Conservation (phyloP, 805 yeast genomes). For the Monosporozyma unispora region DNA sequence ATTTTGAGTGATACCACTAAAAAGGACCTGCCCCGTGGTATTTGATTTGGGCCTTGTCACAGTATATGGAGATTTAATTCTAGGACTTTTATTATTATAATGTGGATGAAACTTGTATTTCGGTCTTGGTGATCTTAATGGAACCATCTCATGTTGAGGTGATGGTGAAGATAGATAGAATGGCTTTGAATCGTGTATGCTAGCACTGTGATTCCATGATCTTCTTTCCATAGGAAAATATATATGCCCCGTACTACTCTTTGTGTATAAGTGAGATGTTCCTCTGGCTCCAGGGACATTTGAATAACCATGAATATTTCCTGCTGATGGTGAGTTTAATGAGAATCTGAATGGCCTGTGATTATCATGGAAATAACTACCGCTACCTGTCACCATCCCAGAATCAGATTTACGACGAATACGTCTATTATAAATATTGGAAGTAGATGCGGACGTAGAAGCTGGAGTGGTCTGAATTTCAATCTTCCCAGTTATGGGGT, state of each 20-base stretch:
- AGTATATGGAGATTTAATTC: background rate
- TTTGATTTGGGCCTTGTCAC: conserved; percentile 2
- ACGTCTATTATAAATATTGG: background rate
- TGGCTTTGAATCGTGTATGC: background rate
- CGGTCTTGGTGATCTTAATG: background rate
- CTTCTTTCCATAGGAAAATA: conserved; percentile 6
- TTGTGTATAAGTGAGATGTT: conserved; percentile 7
- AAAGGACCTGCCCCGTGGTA: background rate
- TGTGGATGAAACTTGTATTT: background rate
- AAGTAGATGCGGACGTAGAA: background rate
- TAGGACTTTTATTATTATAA: background rate
- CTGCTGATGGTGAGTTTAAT: conserved; percentile 13
- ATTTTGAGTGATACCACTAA: too few species aligned
- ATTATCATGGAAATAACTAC: background rate
- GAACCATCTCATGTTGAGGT: background rate
- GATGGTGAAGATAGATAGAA: background rate
- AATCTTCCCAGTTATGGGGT: background rate
- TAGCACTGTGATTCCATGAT: background rate
- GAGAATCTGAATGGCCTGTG: conserved; percentile 7
- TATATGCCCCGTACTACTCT: conserved; percentile 17
- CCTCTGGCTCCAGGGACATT: background rate
- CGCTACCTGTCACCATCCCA: conserved; percentile 4
- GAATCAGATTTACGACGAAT: conserved; percentile 21
- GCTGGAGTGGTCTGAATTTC: background rate
- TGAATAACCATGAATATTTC: background rate